These are phyloP conservation scores for Pugionium dolabratum DNA, from an alignment of 345 rosid genomes.

Conservation along the genomic window DNA sequence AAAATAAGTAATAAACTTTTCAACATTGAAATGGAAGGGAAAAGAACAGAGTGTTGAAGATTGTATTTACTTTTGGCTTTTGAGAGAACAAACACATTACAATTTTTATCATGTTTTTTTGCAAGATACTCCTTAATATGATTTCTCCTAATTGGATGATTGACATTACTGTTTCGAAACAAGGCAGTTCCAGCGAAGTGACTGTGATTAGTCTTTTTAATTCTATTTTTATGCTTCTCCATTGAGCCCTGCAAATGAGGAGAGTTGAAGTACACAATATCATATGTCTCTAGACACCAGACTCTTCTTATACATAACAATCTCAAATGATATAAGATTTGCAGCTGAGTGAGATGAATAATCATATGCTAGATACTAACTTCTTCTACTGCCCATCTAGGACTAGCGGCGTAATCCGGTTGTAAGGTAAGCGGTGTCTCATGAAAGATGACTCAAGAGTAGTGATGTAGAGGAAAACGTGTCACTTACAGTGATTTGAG, in stretches of 20 bases:
- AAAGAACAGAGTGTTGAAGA: background rate
- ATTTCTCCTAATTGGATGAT: constrained; percentile 23
- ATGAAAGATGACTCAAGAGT: no score
- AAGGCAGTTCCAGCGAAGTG: constrained; percentile 4
- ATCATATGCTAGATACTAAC: constrained; percentile 13
- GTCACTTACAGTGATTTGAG: constrained; percentile 37
- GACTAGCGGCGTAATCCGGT: background rate
- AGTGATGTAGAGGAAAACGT: background rate
- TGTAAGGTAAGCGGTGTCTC: background rate
- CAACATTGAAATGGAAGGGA: background rate
- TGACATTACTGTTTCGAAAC: constrained; percentile 11
- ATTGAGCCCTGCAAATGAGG: constrained; percentile 23
- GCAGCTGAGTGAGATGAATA: constrained; percentile 1
- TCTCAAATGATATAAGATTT: background rate
- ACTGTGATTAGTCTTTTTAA: constrained; percentile 9
- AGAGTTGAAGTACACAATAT: constrained; percentile 12
- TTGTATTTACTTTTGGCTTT: constrained; percentile 29
- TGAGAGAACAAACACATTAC: constrained; percentile 14
- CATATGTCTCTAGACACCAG: no score
- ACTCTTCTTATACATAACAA: background rate
- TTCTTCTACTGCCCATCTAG: background rate
- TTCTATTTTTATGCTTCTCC: constrained; percentile 23
- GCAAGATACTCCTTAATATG: constrained; percentile 4
- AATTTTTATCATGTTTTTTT: constrained; percentile 3
- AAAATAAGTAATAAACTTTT: background rate